Evolutionary conservation across 495 filamentous ascomycete species (phyloP).

Genomic region (Physcia stellaris): DNA sequence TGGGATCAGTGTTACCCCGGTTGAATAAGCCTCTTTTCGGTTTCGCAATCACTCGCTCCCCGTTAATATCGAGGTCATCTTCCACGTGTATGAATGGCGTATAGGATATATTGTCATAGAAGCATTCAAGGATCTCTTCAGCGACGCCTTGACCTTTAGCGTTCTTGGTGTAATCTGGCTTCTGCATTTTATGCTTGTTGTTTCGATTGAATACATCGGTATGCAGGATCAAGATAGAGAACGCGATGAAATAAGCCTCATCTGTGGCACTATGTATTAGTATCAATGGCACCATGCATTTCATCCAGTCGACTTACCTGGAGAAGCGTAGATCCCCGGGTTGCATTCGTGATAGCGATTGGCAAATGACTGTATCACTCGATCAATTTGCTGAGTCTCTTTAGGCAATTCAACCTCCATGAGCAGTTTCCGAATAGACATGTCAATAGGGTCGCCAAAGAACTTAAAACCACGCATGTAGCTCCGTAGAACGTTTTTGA

Average conservation of each 20-base stretch:
- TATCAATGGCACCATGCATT: constrained; percentile 10
- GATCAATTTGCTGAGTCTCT: constrained; percentile 96
- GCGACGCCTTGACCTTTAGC: constrained; percentile 77
- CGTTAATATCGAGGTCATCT: constrained; percentile 72
- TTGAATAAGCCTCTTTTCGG: constrained; percentile 54
- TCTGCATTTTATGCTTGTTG: constrained; percentile 99
- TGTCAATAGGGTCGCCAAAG: constrained; percentile 93
- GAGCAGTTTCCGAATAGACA: constrained; percentile 86
- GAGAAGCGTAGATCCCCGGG: constrained; percentile 78
- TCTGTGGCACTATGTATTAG: constrained; percentile 29
- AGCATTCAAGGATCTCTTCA: constrained; percentile 85
- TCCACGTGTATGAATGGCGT: constrained; percentile 96
- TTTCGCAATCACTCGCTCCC: constrained; percentile 56
- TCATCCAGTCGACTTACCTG: constrained; percentile 32
- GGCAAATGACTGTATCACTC: constrained; percentile 85
- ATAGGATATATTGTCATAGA: constrained; percentile 97
- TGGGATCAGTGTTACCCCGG: constrained; percentile 51
- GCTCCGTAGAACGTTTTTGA: constrained; percentile 66
- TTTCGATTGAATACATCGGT: constrained; percentile 99
- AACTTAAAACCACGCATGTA: constrained; percentile 93
- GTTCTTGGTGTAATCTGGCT: constrained; percentile 89
- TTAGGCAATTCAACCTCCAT: constrained; percentile 96
- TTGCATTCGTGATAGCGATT: constrained; percentile 98
- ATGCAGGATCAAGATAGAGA: constrained; percentile 90
- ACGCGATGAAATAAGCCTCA: constrained; percentile 94